Conservation (phyloP, 225 moss, liverwort and hornwort genomes). For the Takakia lepidozioides region DNA sequence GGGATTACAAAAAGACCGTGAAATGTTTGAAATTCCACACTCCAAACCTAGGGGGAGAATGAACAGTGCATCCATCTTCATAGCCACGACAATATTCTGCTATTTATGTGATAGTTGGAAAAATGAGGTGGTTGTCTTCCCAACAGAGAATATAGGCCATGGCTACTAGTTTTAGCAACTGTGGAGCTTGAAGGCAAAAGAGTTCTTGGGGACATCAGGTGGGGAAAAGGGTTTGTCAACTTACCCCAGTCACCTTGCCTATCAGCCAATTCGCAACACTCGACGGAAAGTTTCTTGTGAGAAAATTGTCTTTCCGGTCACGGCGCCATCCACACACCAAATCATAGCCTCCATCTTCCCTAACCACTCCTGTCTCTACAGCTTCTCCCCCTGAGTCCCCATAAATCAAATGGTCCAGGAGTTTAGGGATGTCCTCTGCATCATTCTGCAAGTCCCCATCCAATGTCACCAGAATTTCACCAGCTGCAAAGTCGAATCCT, state of each 20-base stretch:
- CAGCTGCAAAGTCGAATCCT: slow-evolving; percentile 41
- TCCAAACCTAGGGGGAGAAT: too few relatives aligned
- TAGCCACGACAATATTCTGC: too few relatives aligned
- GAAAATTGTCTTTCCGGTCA: slow-evolving; percentile 26
- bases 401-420: slow-evolving; percentile 20
- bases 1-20: too few relatives aligned
- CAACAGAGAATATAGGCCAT: too few relatives aligned
- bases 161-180: too few relatives aligned
- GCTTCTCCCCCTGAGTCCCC: slow-evolving; percentile 21
- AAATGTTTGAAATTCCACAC: too few relatives aligned
- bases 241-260: slow-evolving; percentile 41
- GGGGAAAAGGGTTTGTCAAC: background rate
- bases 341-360: slow-evolving; percentile 47
- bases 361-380: slow-evolving; percentile 24
- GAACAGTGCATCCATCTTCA: too few relatives aligned
- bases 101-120: too few relatives aligned
- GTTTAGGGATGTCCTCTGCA: slow-evolving; percentile 36
- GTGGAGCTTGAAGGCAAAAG: too few relatives aligned
- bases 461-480: slow-evolving; percentile 35
- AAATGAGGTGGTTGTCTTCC: too few relatives aligned
- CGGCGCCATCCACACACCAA: slow-evolving; percentile 53
- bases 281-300: slow-evolving; percentile 32
- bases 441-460: slow-evolving; percentile 57
- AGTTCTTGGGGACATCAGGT: too few relatives aligned
- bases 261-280: slow-evolving; percentile 37